Percentiles rank a stretch among this genome's conserved stretches.
These are phyloP conservation scores for Penicillium italicum DNA, from an alignment of 2,329 filamentous ascomycete genomes.

Conservation along the genomic window DNA sequence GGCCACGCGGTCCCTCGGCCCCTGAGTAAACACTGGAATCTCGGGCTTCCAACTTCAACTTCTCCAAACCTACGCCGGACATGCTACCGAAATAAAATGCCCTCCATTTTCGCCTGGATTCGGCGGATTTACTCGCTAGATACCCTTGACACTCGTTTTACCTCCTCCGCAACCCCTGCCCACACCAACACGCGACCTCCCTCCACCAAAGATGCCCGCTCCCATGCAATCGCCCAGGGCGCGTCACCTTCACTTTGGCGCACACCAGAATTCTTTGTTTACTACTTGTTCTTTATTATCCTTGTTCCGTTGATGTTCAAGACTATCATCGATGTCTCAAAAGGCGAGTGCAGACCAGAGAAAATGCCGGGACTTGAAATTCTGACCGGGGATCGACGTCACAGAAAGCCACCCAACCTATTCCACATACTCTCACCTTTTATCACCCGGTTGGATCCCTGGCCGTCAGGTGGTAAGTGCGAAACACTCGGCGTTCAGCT, in stretches of 20 bases:
- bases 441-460: conserved; percentile 84
- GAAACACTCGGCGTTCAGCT: not conserved
- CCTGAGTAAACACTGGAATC: conserved; percentile 21
- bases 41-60: conserved; percentile 10
- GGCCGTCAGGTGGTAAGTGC: conserved; percentile 76
- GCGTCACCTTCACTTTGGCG: conserved; percentile 70
- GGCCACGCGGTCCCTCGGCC: conserved; percentile 4
- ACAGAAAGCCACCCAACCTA: conserved; percentile 79
- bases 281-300: conserved; percentile 65
- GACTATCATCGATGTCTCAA: conserved; percentile 79
- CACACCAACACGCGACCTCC: conserved; percentile 51
- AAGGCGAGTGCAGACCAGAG: conserved; percentile 53
- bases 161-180: conserved; percentile 67
- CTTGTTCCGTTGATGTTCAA: conserved; percentile 86
- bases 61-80: conserved; percentile 13
- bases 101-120: conserved; percentile 46
- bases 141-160: conserved; percentile 69
- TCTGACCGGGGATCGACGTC: conserved; percentile 13
- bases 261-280: conserved; percentile 80
- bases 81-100: conserved; percentile 43
- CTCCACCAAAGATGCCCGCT: conserved; percentile 37
- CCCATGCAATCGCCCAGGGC: conserved; percentile 44
- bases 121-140: conserved; percentile 60
- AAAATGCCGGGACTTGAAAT: not conserved
- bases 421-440: conserved; percentile 63